Evolutionary conservation across 805 yeast genomes (phyloP).

Genomic region (Clavispora carvajalis): DNA sequence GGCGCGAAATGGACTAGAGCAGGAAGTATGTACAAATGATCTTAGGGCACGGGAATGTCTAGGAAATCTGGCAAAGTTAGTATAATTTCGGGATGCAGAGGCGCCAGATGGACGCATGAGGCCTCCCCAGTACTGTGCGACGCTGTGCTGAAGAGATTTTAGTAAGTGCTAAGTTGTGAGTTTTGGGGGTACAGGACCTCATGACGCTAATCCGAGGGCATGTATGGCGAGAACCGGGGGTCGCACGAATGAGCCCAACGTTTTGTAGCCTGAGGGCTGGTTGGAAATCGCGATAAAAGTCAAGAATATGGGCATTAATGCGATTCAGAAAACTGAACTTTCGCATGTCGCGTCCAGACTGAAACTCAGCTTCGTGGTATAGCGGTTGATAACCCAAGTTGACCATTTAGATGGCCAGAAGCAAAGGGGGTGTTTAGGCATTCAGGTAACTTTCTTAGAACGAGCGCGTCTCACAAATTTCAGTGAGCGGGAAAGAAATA

Average conservation of each 20-base stretch:
- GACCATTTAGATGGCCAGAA: too few relatives aligned
- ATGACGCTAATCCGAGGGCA: background rate
- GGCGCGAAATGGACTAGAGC: background rate
- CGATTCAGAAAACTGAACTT: too few relatives aligned
- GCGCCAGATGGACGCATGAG: background rate
- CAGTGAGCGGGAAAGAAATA: too few relatives aligned
- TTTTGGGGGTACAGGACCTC: background rate
- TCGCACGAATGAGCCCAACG: background rate
- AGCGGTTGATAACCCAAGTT: too few relatives aligned
- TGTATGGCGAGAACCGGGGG: background rate
- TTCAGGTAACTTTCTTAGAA: too few relatives aligned
- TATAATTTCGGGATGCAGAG: background rate
- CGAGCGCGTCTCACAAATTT: too few relatives aligned
- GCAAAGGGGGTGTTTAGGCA: too few relatives aligned
- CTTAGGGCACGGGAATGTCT: background rate
- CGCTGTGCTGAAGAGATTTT: background rate
- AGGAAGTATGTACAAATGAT: background rate
- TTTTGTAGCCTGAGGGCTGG: too few relatives aligned
- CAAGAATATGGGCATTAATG: too few relatives aligned
- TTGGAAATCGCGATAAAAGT: too few relatives aligned
- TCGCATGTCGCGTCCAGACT: too few relatives aligned
- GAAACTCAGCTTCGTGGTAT: too few relatives aligned
- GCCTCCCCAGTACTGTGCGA: background rate
- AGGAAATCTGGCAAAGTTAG: constrained; percentile 1
- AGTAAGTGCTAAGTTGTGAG: background rate